Conservation (phyloP, 306 rosid species). For the Fragaria vesca region DNA sequence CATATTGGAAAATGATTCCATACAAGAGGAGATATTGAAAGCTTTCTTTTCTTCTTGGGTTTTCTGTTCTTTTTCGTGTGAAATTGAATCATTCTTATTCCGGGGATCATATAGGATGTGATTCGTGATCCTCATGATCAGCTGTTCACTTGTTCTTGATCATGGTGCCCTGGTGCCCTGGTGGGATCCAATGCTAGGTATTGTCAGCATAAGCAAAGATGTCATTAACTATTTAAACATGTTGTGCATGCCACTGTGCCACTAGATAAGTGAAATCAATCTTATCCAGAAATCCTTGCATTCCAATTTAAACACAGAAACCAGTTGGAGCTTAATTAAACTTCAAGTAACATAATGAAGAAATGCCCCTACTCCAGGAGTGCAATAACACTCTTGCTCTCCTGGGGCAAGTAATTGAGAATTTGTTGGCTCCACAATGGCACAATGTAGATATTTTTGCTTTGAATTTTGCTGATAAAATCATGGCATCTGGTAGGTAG, state of each 20-base stretch:
- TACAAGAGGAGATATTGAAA: not conserved
- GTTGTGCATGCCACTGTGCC: not conserved
- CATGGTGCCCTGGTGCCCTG: not conserved
- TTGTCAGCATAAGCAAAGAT: constrained; percentile 11
- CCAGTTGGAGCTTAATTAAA: not conserved
- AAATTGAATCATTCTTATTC: not conserved
- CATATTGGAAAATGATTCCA: not conserved
- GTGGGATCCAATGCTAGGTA: not conserved
- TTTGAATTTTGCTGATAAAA: not conserved
- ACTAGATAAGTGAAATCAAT: not conserved
- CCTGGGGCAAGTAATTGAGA: constrained; percentile 3
- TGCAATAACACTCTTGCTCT: constrained; percentile 5
- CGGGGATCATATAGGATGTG: not conserved
- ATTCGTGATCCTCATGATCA: not conserved
- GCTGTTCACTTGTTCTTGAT: not conserved
- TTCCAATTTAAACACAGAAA: not conserved
- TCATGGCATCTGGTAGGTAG: constrained; percentile 12
- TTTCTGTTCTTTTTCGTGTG: not conserved
- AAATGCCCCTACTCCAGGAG: not conserved
- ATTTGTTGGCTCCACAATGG: constrained; percentile 8
- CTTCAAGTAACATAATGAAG: not conserved
- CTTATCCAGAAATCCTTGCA: not conserved
- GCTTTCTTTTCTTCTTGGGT: not conserved
- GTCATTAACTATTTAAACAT: not conserved
- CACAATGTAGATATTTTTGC: constrained; percentile 13